phyloP scores from a whole-genome alignment of 331 rosid species.

The Stylosanthes scabra region DNA sequence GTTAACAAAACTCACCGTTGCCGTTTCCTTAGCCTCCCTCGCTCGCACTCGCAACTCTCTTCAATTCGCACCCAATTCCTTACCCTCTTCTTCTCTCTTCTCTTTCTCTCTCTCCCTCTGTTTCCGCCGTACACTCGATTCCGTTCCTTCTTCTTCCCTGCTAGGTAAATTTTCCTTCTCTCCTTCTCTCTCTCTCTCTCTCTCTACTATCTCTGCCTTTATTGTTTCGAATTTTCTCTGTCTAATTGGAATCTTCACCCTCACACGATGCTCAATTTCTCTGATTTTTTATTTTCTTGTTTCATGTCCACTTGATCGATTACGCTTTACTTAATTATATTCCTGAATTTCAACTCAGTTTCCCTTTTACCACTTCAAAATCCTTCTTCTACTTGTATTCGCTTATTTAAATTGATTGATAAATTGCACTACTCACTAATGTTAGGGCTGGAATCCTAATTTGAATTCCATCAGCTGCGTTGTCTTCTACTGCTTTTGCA shows the following conservation, averaged over 20 bases:
- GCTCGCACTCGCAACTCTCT: slow-evolving; percentile 31
- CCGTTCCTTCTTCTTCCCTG: slow-evolving; percentile 26
- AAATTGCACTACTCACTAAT: slow-evolving; percentile 15
- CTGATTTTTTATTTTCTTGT: slow-evolving; percentile 30
- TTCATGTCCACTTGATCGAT: slow-evolving; percentile 32
- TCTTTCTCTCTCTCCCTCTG: slow-evolving; percentile 5
- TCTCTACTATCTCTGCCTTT: neutral
- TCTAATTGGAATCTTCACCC: slow-evolving; percentile 35
- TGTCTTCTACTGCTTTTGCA: slow-evolving; percentile 19
- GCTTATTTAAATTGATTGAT: neutral
- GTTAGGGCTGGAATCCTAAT: slow-evolving; percentile 44
- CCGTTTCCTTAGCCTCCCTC: slow-evolving; percentile 36
- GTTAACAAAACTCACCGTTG: slow-evolving; percentile 28
- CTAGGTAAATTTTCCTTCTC: slow-evolving; percentile 47
- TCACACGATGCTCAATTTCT: slow-evolving; percentile 30
- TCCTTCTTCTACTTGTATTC: slow-evolving; percentile 8
- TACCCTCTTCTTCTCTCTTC: neutral
- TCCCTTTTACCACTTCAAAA: slow-evolving; percentile 20
- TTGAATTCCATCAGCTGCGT: slow-evolving; percentile 14
- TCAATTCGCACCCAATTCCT: slow-evolving; percentile 26
- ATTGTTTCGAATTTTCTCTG: neutral
- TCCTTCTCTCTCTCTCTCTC: slow-evolving; percentile 1
- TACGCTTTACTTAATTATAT: slow-evolving; percentile 36
- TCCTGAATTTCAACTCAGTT: slow-evolving; percentile 46
- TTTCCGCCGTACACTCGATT: slow-evolving; percentile 17